These are phyloP conservation scores for Cicer cuneatum DNA, from an alignment of 306 rosid genomes.

Conservation along the genomic window DNA sequence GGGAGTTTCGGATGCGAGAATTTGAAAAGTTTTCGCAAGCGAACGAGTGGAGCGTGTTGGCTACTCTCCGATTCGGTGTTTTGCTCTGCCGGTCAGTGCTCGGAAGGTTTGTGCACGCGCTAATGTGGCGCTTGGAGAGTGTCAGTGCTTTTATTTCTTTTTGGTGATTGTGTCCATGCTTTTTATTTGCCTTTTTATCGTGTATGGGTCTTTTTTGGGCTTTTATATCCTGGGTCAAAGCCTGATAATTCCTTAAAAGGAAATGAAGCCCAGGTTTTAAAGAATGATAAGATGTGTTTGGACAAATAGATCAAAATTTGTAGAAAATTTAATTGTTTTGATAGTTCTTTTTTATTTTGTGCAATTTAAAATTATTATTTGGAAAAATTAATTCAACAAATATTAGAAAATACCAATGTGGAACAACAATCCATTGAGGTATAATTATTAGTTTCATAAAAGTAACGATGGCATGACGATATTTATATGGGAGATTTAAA, in stretches of 20 bases:
- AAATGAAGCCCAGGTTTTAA: no score
- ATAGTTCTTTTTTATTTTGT: no score
- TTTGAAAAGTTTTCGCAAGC: constrained; percentile 48
- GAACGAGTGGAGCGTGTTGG: constrained; percentile 28
- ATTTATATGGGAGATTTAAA: no score
- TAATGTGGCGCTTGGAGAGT: constrained; percentile 36
- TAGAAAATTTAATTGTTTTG: no score
- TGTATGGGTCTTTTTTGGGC: background rate
- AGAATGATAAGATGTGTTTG: background rate
- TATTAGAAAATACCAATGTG: no score
- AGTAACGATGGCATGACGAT: no score
- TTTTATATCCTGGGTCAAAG: background rate
- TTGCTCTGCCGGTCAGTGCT: background rate
- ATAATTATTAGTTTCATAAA: no score
- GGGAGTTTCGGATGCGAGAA: constrained; percentile 43
- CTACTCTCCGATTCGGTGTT: constrained; percentile 4
- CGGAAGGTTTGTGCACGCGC: constrained; percentile 37
- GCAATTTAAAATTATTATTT: no score
- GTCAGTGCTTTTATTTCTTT: background rate
- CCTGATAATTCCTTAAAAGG: background rate
- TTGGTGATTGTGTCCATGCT: background rate
- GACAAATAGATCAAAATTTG: background rate
- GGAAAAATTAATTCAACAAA: no score
- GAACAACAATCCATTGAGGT: no score
- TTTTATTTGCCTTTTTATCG: background rate